A percentile compares a stretch with the other conserved stretches of the same genome.
phyloP scores from a whole-genome alignment of 495 filamentous ascomycete genomes.

The Hypoxylon cercidicola region DNA sequence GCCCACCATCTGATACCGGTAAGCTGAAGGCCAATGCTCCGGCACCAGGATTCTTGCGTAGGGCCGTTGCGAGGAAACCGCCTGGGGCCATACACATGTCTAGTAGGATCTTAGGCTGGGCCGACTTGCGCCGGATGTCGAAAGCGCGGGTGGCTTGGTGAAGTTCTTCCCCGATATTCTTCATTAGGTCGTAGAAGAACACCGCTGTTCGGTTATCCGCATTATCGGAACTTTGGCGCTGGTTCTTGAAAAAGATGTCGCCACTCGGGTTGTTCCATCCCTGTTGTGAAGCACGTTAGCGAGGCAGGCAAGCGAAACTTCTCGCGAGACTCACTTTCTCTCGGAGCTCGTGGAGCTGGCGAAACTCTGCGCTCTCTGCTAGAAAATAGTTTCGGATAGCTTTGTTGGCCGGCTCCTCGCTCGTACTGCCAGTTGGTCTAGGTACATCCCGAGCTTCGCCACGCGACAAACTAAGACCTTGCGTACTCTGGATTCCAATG shows the following conservation, averaged over 20 bases:
- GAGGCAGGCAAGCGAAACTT: neutral
- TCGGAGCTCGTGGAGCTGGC: neutral
- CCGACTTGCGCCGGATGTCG: constrained; percentile 50
- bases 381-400: neutral
- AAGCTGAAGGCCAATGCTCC: constrained; percentile 56
- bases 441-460: too few species aligned
- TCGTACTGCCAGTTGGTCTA: too few species aligned
- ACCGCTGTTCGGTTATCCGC: constrained; percentile 11
- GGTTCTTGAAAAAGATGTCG: constrained; percentile 52
- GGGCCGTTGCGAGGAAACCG: constrained; percentile 54
- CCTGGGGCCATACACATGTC: constrained; percentile 70
- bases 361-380: neutral
- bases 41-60: constrained; percentile 52
- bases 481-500: too few species aligned
- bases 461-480: too few species aligned
- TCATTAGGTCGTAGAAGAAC: constrained; percentile 34
- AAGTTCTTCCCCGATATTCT: constrained; percentile 23
- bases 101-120: constrained; percentile 54
- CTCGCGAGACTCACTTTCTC: neutral
- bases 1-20: constrained; percentile 53
- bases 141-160: constrained; percentile 42
- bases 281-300: constrained; percentile 36
- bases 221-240: constrained; percentile 51
- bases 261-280: constrained; percentile 56
- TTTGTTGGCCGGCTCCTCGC: neutral